A percentile compares a stretch with the other conserved stretches of the same genome.
These are phyloP conservation scores for Oryza australiensis DNA, from an alignment of 176 grass and related monocot genomes.

Conservation along the genomic window DNA sequence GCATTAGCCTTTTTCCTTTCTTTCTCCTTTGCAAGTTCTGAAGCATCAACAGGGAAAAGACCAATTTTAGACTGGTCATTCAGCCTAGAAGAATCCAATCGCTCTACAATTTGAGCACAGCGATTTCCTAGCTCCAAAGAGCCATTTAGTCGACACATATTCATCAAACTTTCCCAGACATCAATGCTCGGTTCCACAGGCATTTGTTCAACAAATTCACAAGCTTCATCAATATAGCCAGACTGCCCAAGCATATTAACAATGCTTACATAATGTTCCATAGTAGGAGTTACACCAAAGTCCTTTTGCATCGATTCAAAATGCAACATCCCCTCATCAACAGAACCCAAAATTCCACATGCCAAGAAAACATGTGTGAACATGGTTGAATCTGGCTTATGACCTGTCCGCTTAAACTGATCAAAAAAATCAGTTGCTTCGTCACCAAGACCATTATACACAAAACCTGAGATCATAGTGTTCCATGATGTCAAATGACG, in stretches of 20 bases:
- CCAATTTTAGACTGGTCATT: slow-evolving; percentile 73
- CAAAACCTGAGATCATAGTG: slow-evolving; percentile 79
- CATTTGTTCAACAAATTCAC: slow-evolving; percentile 84
- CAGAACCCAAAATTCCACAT: slow-evolving; percentile 77
- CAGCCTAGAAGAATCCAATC: slow-evolving; percentile 64
- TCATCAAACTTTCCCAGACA: slow-evolving; percentile 88
- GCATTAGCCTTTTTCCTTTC: slow-evolving; percentile 61
- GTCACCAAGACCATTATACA: slow-evolving; percentile 74
- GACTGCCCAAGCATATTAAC: slow-evolving; percentile 89
- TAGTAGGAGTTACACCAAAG: slow-evolving; percentile 70
- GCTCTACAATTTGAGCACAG: slow-evolving; percentile 60
- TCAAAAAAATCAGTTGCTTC: slow-evolving; percentile 76
- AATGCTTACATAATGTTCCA: slow-evolving; percentile 77
- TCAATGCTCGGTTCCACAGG: slow-evolving; percentile 75
- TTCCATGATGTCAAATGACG: slow-evolving; percentile 77
- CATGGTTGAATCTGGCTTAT: slow-evolving; percentile 63
- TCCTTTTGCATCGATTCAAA: slow-evolving; percentile 92
- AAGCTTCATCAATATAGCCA: slow-evolving; percentile 85
- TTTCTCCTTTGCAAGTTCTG: slow-evolving; percentile 82
- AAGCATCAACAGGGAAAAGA: slow-evolving; percentile 62
- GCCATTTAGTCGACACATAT: slow-evolving; percentile 75
- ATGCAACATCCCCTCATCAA: slow-evolving; percentile 93
- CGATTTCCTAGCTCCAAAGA: slow-evolving; percentile 68
- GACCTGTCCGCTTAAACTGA: slow-evolving; percentile 60
- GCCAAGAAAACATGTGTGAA: slow-evolving; percentile 69